These are phyloP conservation scores for Tetrahymena thermophila DNA, from an alignment of 73 alveolate genomes.

Conservation along the genomic window DNA sequence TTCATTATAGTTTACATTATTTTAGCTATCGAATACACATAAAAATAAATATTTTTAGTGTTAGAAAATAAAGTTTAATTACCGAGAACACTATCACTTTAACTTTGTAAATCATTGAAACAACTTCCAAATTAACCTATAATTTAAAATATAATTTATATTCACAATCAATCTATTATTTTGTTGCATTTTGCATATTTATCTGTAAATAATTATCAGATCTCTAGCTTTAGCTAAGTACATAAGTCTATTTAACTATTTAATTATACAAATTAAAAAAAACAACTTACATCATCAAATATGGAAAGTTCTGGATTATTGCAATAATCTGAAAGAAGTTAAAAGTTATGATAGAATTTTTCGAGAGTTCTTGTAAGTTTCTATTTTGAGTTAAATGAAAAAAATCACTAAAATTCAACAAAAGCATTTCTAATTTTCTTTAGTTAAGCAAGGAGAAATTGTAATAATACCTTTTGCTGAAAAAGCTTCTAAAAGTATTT, in stretches of 20 bases:
- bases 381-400: background rate
- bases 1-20: background rate
- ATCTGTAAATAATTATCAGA: background rate
- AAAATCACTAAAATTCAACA: background rate
- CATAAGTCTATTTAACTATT: background rate
- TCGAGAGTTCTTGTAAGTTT: background rate
- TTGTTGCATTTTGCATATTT: too few relatives aligned
- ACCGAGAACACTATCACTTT: background rate
- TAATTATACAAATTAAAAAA: background rate
- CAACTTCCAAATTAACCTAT: background rate
- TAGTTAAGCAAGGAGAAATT: background rate
- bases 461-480: background rate
- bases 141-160: background rate
- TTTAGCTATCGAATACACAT: background rate
- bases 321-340: background rate
- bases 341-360: background rate
- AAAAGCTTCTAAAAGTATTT: background rate
- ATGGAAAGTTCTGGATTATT: background rate
- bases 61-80: background rate
- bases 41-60: background rate
- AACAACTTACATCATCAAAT: background rate
- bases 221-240: background rate
- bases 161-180: too few relatives aligned
- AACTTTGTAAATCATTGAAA: background rate
- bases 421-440: background rate